Conservation (phyloP, 2,329 filamentous ascomycete genomes). For the Fusarium verticillioides region DNA sequence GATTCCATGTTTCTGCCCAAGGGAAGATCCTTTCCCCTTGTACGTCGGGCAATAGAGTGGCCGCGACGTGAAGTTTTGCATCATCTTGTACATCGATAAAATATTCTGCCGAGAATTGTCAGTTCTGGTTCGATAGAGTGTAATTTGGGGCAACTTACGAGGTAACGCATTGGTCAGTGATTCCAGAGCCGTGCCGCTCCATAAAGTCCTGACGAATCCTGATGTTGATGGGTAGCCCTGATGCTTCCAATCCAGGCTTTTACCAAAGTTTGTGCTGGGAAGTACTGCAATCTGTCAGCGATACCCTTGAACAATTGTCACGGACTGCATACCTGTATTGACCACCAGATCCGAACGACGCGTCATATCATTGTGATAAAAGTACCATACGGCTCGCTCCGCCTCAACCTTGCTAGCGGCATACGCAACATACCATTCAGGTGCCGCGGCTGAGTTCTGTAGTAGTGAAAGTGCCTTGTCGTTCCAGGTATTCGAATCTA, state of each 20-base stretch:
- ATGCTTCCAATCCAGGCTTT: conserved; percentile 22
- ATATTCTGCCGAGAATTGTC: conserved; percentile 46
- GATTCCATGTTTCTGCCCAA: conserved; percentile 59
- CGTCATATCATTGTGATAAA: conserved; percentile 5
- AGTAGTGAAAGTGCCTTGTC: conserved; percentile 40
- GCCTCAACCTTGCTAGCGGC: conserved; percentile 50
- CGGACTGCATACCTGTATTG: conserved; percentile 11
- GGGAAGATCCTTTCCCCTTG: conserved; percentile 63
- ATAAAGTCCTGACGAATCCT: conserved; percentile 25
- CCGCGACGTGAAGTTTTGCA: conserved; percentile 63
- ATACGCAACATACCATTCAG: conserved; percentile 42
- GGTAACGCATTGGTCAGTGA: background rate
- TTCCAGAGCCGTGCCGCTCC: conserved; percentile 9
- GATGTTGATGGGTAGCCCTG: conserved; percentile 37
- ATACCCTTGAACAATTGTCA: accelerated
- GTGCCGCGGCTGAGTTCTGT: background rate
- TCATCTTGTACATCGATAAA: conserved; percentile 59
- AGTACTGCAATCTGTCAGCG: conserved; percentile 21
- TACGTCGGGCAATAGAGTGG: conserved; percentile 57
- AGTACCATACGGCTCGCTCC: conserved; percentile 52
- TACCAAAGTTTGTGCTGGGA: conserved; percentile 40
- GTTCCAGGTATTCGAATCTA: conserved; percentile 46
- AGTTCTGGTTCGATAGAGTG: background rate
- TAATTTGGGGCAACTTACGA: background rate
- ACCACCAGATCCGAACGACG: conserved; percentile 39